phyloP scores from a whole-genome alignment of 306 rosid genomes.

The Trifolium subterraneum region DNA sequence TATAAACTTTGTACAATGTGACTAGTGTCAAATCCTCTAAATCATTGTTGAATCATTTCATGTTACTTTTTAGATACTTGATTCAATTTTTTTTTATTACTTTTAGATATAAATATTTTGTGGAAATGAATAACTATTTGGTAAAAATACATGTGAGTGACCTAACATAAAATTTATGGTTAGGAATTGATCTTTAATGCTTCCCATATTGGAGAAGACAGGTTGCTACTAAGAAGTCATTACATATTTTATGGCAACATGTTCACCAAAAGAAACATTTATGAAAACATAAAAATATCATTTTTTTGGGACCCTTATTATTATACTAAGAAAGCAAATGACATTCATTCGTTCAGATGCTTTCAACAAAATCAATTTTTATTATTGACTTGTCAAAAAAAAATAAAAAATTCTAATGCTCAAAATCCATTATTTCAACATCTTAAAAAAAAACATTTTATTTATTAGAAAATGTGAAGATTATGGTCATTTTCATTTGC shows the following conservation, averaged over 20 bases:
- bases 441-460: too few relatives aligned
- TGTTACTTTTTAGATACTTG: too few relatives aligned
- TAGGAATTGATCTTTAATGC: slow-evolving; percentile 5
- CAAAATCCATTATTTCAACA: neutral
- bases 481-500: slow-evolving; percentile 36
- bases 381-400: neutral
- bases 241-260: slow-evolving; percentile 7
- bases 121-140: neutral
- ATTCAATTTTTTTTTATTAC: neutral
- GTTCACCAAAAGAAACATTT: neutral
- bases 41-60: neutral
- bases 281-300: neutral
- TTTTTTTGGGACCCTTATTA: neutral
- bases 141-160: slow-evolving; percentile 28
- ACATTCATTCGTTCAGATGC: slow-evolving; percentile 1
- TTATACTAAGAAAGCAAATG: neutral
- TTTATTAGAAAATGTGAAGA: neutral
- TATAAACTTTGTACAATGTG: neutral
- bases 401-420: neutral
- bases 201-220: slow-evolving; percentile 37
- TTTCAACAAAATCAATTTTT: neutral
- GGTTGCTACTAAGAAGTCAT: neutral
- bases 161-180: slow-evolving; percentile 13
- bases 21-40: neutral
- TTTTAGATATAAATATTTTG: neutral